A percentile compares a stretch with the other conserved stretches of the same genome.
These are phyloP conservation scores for Podila minutissima DNA, from an alignment of 192 early-diverging fungal genomes.

Conservation along the genomic window DNA sequence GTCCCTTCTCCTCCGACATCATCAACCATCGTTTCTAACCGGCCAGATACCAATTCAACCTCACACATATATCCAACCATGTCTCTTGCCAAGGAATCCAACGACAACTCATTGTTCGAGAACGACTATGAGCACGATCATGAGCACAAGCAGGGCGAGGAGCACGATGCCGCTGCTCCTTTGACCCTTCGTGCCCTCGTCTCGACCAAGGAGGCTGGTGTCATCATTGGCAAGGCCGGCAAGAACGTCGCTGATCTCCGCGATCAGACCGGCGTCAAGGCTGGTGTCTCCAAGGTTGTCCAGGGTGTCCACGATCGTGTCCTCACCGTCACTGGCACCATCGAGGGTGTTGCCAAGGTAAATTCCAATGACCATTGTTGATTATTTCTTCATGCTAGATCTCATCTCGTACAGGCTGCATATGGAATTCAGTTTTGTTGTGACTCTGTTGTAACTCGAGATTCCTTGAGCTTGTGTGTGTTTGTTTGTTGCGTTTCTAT, in stretches of 20 bases:
- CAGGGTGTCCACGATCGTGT: conserved; percentile 87
- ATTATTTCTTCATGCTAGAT: too few species aligned
- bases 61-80: neutral
- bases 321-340: conserved; percentile 74
- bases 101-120: conserved; percentile 11
- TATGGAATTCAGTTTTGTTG: too few species aligned
- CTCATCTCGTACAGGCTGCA: too few species aligned
- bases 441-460: too few species aligned
- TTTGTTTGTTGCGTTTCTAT: too few species aligned
- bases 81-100: conserved; percentile 11
- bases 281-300: conserved; percentile 90
- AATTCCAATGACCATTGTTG: neutral
- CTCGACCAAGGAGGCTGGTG: conserved; percentile 90
- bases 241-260: conserved; percentile 82
- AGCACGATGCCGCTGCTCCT: conserved; percentile 48
- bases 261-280: conserved; percentile 82
- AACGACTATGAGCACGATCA: conserved; percentile 31
- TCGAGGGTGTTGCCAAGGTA: conserved; percentile 76
- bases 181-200: conserved; percentile 91
- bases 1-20: too few species aligned
- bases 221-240: conserved; percentile 72
- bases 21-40: too few species aligned
- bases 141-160: conserved; percentile 54
- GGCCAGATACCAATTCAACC: too few species aligned
- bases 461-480: too few species aligned